Conservation (phyloP, 768 basidiomycete species). For the Boletellus sp. region DNA sequence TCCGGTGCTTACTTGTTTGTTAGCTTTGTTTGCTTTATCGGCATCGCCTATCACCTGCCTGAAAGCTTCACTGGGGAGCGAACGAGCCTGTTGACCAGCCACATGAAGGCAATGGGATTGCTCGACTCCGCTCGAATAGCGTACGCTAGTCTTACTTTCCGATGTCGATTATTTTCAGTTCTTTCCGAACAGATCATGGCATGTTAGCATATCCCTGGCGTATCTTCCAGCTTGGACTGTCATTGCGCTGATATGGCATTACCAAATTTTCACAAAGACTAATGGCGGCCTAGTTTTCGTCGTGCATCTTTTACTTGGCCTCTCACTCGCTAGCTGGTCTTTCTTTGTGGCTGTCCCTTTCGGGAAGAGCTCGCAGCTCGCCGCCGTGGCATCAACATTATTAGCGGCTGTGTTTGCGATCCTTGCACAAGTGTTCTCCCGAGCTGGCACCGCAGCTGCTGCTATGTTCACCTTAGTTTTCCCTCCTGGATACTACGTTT, state of each 20-base stretch:
- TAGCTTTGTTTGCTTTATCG: conserved; percentile 68
- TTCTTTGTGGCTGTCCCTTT: conserved; percentile 69
- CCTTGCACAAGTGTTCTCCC: conserved; percentile 52
- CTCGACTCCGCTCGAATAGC: conserved; percentile 64
- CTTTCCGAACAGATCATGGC: conserved; percentile 50
- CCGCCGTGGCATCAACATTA: conserved; percentile 65
- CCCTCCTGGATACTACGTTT: conserved; percentile 74
- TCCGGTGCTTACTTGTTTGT: neutral
- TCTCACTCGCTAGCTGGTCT: conserved; percentile 67
- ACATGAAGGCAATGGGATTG: conserved; percentile 81
- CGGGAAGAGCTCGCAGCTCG: conserved; percentile 68
- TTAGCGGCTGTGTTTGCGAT: conserved; percentile 64
- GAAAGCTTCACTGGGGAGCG: conserved; percentile 67
- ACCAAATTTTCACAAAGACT: conserved; percentile 60
- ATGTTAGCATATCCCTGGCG: conserved; percentile 56
- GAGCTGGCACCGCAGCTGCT: conserved; percentile 41
- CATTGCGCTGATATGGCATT: conserved; percentile 61
- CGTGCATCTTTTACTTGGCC: conserved; percentile 63
- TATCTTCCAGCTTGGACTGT: conserved; percentile 80
- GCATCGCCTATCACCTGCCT: conserved; percentile 75
- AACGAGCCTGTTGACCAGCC: conserved; percentile 58
- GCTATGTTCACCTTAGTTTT: conserved; percentile 68
- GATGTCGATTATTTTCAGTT: neutral
- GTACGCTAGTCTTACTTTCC: conserved; percentile 29
- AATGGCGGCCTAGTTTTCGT: conserved; percentile 56